Conservation (phyloP, 352 stramenopile species). For the Stramenopiles sp. region DNA sequence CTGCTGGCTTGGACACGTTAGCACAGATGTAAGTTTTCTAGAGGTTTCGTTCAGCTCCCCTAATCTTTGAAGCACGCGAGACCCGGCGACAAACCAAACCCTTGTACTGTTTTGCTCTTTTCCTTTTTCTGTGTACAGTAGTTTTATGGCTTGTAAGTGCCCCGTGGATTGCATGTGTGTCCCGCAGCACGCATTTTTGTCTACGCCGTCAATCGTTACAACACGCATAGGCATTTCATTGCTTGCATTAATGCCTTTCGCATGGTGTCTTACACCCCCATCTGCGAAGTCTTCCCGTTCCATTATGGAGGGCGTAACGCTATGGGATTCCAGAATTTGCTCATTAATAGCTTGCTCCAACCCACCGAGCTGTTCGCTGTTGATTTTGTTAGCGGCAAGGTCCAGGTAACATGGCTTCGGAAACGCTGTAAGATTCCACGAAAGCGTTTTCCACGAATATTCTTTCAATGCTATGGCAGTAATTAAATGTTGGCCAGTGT, state of each 20-base stretch:
- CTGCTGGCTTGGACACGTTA: not conserved
- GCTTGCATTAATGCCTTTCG: not conserved
- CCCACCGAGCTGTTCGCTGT: slow-evolving; percentile 23
- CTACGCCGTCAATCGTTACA: slow-evolving; percentile 51
- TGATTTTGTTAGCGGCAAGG: slow-evolving; percentile 39
- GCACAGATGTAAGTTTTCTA: not conserved
- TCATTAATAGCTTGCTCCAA: slow-evolving; percentile 52
- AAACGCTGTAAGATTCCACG: slow-evolving; percentile 47
- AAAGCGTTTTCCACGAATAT: slow-evolving; percentile 45
- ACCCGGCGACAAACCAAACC: not conserved
- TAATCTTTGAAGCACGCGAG: not conserved
- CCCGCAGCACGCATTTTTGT: slow-evolving; percentile 60
- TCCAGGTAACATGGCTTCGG: slow-evolving; percentile 34
- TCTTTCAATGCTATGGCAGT: slow-evolving; percentile 46
- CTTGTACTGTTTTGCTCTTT: not conserved
- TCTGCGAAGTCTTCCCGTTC: slow-evolving; percentile 33
- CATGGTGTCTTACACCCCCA: slow-evolving; percentile 23
- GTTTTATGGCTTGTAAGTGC: slow-evolving; percentile 32
- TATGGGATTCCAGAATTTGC: slow-evolving; percentile 36
- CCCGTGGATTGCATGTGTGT: slow-evolving; percentile 50
- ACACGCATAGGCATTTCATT: slow-evolving; percentile 34
- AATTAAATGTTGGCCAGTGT: slow-evolving; percentile 61
- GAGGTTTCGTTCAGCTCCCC: not conserved
- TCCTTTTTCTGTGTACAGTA: not conserved
- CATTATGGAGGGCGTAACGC: slow-evolving; percentile 38